These are phyloP conservation scores for Apophysomyces ossiformis DNA, from an alignment of 371 early-diverging fungal genomes.

Conservation along the genomic window DNA sequence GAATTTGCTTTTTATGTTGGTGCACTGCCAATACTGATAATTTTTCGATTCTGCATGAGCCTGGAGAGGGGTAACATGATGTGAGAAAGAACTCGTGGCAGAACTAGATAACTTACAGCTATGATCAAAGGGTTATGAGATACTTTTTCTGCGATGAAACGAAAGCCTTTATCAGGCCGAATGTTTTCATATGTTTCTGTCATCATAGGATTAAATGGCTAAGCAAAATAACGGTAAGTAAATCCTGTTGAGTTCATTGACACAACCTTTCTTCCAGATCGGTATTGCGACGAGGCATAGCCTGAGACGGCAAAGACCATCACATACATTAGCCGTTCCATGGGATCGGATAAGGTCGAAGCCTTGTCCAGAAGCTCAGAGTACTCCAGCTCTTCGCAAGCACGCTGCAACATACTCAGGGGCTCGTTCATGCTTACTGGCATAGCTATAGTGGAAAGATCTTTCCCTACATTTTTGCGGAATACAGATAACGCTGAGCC, in stretches of 20 bases:
- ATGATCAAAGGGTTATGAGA: conserved; percentile 83
- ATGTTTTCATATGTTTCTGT: conserved; percentile 95
- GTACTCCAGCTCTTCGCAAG: conserved; percentile 92
- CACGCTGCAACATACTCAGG: conserved; percentile 82
- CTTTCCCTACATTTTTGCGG: conserved; percentile 93
- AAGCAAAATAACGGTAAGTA: not conserved
- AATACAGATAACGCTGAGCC: conserved; percentile 71
- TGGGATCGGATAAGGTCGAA: conserved; percentile 57
- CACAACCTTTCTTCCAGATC: conserved; percentile 75
- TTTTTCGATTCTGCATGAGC: conserved; percentile 77
- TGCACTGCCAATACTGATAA: conserved; percentile 78
- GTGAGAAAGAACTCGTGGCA: not conserved
- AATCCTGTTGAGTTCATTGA: not conserved
- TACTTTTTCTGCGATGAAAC: conserved; percentile 90
- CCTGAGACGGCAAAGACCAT: conserved; percentile 87
- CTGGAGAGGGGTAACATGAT: not conserved
- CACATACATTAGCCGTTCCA: conserved; percentile 79
- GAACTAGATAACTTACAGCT: conserved; percentile 54
- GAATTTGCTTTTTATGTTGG: conserved; percentile 78
- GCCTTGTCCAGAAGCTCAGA: conserved; percentile 81
- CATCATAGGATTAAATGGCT: conserved; percentile 94
- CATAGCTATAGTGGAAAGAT: conserved; percentile 90
- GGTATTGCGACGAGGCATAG: conserved; percentile 80
- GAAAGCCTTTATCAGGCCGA: conserved; percentile 79
- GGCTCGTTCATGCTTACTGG: conserved; percentile 94